Percentiles rank a stretch among this genome's conserved stretches.
These are phyloP conservation scores for Biscogniauxia mediterranea DNA, from an alignment of 2,329 filamentous ascomycete species.

Conservation along the genomic window DNA sequence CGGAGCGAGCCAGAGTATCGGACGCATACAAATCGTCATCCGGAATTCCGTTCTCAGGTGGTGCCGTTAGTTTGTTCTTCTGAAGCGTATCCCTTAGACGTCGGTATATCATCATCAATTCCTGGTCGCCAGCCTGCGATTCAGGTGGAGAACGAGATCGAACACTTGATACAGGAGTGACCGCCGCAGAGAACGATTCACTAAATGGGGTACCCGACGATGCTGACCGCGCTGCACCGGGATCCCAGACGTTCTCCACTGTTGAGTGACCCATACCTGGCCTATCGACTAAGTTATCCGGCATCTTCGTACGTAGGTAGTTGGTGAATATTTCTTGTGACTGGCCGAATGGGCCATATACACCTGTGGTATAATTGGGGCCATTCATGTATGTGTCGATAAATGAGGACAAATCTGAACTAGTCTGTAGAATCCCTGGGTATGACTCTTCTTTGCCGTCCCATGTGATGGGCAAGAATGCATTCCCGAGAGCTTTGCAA, in stretches of 20 bases:
- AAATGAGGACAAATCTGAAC: conserved; percentile 65
- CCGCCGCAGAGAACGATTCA: conserved; percentile 41
- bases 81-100: conserved; percentile 58
- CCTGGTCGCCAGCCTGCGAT: conserved; percentile 41
- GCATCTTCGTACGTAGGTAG: conserved; percentile 39
- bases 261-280: conserved; percentile 33
- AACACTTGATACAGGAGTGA: conserved; percentile 36
- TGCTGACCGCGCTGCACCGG: conserved; percentile 28
- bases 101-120: conserved; percentile 60
- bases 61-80: conserved; percentile 49
- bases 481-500: conserved; percentile 94
- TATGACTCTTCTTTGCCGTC: conserved; percentile 85
- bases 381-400: conserved; percentile 56
- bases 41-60: conserved; percentile 27
- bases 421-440: conserved; percentile 65
- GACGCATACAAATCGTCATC: conserved; percentile 49
- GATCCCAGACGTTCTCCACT: conserved; percentile 44
- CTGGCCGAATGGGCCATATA: conserved; percentile 33
- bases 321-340: conserved; percentile 36
- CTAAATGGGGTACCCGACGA: conserved; percentile 42
- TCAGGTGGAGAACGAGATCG: conserved; percentile 35
- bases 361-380: conserved; percentile 14
- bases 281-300: conserved; percentile 39
- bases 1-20: conserved; percentile 61
- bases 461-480: conserved; percentile 94